phyloP scores from a whole-genome alignment of 148 eudicot species.

The Oxyria digyna region DNA sequence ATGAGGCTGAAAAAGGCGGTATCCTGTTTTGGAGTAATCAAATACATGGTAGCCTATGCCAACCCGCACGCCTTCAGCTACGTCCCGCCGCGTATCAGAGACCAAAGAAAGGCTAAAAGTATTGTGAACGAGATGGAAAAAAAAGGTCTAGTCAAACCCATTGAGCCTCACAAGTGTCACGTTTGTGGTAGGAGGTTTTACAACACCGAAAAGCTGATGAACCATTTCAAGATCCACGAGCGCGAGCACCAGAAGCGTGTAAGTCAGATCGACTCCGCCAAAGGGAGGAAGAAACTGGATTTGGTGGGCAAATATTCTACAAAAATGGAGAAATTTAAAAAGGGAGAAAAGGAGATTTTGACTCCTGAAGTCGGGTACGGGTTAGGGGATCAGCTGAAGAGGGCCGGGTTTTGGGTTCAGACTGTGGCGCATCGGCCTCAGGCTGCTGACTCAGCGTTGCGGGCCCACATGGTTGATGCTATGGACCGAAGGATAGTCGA shows the following conservation, averaged over 20 bases:
- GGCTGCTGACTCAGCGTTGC: slow-evolving; percentile 55
- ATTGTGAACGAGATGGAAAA: slow-evolving; percentile 38
- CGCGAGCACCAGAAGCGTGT: slow-evolving; percentile 58
- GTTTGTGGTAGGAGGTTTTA: slow-evolving; percentile 80
- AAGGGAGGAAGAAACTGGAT: slow-evolving; percentile 51
- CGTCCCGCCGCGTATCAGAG: slow-evolving; percentile 36
- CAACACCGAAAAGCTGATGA: slow-evolving; percentile 46
- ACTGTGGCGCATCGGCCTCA: slow-evolving; percentile 53
- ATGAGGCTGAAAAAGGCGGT: slow-evolving; percentile 44
- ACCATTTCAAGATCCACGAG: slow-evolving; percentile 73
- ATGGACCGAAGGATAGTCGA: slow-evolving; percentile 46
- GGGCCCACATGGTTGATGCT: slow-evolving; percentile 51
- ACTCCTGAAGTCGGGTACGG: slow-evolving; percentile 71
- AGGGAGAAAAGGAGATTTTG: slow-evolving; percentile 48
- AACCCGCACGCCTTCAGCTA: slow-evolving; percentile 52
- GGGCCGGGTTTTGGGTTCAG: slow-evolving; percentile 79
- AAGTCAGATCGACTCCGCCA: slow-evolving; percentile 56
- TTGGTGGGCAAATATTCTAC: slow-evolving; percentile 51
- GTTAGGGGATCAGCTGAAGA: slow-evolving; percentile 53
- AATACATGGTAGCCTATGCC: slow-evolving; percentile 58
- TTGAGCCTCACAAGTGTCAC: slow-evolving; percentile 42
- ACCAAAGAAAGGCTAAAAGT: slow-evolving; percentile 41
- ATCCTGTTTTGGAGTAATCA: slow-evolving; percentile 49
- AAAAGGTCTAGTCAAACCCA: slow-evolving; percentile 34
- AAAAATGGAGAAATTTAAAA: slow-evolving; percentile 69